These are phyloP conservation scores for Serendipita sp. DNA, from an alignment of 1,284 basidiomycete genomes.

Conservation along the genomic window DNA sequence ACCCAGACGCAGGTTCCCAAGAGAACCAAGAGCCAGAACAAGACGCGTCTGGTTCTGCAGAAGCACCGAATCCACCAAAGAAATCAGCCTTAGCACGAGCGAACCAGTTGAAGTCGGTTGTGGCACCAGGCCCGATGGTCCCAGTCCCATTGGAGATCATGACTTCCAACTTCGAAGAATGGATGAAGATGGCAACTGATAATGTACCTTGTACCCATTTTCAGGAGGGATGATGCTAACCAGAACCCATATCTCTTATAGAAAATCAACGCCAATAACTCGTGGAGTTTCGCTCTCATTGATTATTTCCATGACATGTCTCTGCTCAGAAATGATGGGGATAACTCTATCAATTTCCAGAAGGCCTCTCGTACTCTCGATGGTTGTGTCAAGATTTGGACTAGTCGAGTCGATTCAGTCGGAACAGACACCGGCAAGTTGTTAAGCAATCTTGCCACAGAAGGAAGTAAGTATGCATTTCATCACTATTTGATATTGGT, in stretches of 20 bases:
- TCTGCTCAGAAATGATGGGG: conserved; percentile 77
- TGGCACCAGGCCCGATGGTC: conserved; percentile 40
- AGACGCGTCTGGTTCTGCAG: not conserved
- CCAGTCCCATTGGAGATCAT: conserved; percentile 63
- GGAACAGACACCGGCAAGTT: conserved; percentile 95
- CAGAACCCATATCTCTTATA: conserved; percentile 22
- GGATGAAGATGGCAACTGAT: conserved; percentile 99
- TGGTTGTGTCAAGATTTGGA: conserved; percentile 99
- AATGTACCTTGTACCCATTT: conserved; percentile 48
- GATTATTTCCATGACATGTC: conserved; percentile 99
- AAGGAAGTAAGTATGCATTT: conserved; percentile 25
- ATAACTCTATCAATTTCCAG: conserved; percentile 97
- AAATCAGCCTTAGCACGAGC: conserved; percentile 15
- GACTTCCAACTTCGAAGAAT: conserved; percentile 89
- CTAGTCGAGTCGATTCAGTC: conserved; percentile 91
- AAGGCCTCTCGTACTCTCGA: conserved; percentile 96
- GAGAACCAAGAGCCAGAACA: not conserved
- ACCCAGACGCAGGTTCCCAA: not conserved
- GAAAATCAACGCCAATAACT: conserved; percentile 99
- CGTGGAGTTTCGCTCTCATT: conserved; percentile 96
- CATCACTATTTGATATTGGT: not conserved
- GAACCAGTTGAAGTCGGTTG: conserved; percentile 37
- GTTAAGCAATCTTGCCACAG: conserved; percentile 76
- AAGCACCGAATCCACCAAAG: not conserved
- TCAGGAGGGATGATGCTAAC: not conserved